phyloP scores from a whole-genome alignment of 371 early-diverging fungal genomes.

The Zychaea mexicana region DNA sequence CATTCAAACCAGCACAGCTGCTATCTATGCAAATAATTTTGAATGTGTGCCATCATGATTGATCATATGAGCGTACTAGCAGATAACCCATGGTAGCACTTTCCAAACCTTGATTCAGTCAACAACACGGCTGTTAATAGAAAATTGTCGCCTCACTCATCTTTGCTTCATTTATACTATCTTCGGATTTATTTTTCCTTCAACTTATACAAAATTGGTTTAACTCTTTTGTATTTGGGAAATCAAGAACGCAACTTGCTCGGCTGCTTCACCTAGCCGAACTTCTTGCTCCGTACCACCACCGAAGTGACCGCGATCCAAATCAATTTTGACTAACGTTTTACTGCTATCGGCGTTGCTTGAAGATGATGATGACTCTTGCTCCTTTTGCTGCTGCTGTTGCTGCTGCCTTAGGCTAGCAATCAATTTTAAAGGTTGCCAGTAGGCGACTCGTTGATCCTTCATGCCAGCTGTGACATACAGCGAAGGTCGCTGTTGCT shows the following conservation, averaged over 20 bases:
- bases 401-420: slow-evolving; percentile 35
- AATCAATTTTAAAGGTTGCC: slow-evolving; percentile 80
- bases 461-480: slow-evolving; percentile 77
- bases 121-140: too few species aligned
- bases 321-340: slow-evolving; percentile 37
- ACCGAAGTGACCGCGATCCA: slow-evolving; percentile 60
- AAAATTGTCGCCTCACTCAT: too few species aligned
- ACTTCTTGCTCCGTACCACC: slow-evolving; percentile 45
- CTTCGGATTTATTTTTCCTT: too few species aligned
- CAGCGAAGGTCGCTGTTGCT: slow-evolving; percentile 52
- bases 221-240: slow-evolving; percentile 37
- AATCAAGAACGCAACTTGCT: slow-evolving; percentile 55
- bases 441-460: slow-evolving; percentile 77
- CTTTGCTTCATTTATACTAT: too few species aligned
- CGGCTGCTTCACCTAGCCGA: slow-evolving; percentile 47
- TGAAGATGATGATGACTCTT: too few species aligned
- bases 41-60: too few species aligned
- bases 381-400: background rate
- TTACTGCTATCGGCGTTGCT: slow-evolving; percentile 1
- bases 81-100: too few species aligned
- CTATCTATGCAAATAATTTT: too few species aligned
- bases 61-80: too few species aligned
- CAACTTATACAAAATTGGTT: too few species aligned
- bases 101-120: too few species aligned
- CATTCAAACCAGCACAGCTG: too few species aligned